Evolutionary conservation across 2,329 filamentous ascomycete species (phyloP), one percentile per base, ranked within the genome.

Genomic region (Alternaria triticimaculans): DNA sequence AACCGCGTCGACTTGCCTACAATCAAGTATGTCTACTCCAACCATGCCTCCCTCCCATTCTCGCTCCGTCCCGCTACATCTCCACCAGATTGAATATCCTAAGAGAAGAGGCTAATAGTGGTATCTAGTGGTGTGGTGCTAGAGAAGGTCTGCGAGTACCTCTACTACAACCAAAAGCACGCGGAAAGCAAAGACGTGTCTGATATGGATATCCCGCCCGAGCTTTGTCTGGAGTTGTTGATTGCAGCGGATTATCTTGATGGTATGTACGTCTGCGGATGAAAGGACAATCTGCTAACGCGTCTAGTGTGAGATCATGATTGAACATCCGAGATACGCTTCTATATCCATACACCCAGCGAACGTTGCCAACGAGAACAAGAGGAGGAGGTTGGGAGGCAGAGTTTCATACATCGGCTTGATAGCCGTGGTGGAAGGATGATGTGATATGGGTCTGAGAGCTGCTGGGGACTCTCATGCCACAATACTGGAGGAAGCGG

Each of bases 81-180:
- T 18, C 15, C 15, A 5, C 15, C 15, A 10, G 8, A 23, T 6
- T 4, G 15, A 2, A 33, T 43, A 33, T 3, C 6, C 8, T 6
- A n/a, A 26, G 44, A 43, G 7, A 12, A 6, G 3, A 45, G n/a
- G 33, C 64, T 72, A 44, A 72, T 54, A 6, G 5, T 41, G 11
- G 3, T 9, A 6, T 6, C 0, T 77, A 94, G 91, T 80, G 90
- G 88, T 67, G 83, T 90, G 57, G 87, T 94, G 6, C 87, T 95
- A 3, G 92, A 94, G 78, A 93, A 93, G 77, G 89, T 94, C 30
- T 91, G 90, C 78, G 91, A 94, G 80, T 95, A 94, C 81, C 90
- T 94, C 66, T 92, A 93, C 77, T 94, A 94, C 83, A 92, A 91
- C 83, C 90, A 93, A 80, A 90, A 89, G 73, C 86, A 92, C 80